These are phyloP conservation scores for Acanthamoeba lugdunensis DNA, from an alignment of 208 protist genomes.

Conservation along the genomic window DNA sequence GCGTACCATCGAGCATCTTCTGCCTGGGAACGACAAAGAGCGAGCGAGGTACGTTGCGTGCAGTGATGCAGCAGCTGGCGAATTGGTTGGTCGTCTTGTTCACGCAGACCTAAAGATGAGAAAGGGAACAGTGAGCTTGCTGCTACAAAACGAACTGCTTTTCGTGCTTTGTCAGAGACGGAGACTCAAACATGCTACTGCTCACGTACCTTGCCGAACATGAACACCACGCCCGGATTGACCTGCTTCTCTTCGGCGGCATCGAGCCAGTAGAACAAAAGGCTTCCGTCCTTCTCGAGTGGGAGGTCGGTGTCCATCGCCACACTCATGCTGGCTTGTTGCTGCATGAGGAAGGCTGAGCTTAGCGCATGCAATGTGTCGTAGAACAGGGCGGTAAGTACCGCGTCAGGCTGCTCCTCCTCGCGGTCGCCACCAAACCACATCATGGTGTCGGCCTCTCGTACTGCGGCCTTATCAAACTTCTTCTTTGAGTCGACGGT, in stretches of 20 bases:
- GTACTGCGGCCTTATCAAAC: constrained; percentile 27
- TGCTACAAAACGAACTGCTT: neutral
- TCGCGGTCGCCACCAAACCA: constrained; percentile 38
- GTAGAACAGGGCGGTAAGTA: neutral
- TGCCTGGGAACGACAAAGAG: constrained; percentile 45
- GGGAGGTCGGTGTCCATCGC: constrained; percentile 10
- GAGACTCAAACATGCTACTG: neutral
- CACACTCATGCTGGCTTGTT: neutral
- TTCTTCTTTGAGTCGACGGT: neutral
- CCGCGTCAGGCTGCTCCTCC: neutral
- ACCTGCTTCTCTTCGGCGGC: constrained; percentile 50
- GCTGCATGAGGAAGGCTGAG: neutral
- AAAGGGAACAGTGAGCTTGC: neutral
- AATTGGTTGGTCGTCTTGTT: constrained; percentile 55
- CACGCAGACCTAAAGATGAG: constrained; percentile 47
- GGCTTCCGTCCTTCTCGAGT: constrained; percentile 46
- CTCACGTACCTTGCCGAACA: constrained; percentile 71
- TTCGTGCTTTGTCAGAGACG: neutral
- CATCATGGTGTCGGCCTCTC: constrained; percentile 32
- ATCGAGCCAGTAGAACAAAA: constrained; percentile 72
- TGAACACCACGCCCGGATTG: constrained; percentile 64
- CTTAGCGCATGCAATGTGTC: neutral
- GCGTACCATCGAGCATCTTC: constrained; percentile 67
- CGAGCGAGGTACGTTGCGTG: constrained; percentile 28
- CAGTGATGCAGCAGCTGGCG: constrained; percentile 69